Conservation (phyloP, 306 rosid genomes). For the Quercus suber region DNA sequence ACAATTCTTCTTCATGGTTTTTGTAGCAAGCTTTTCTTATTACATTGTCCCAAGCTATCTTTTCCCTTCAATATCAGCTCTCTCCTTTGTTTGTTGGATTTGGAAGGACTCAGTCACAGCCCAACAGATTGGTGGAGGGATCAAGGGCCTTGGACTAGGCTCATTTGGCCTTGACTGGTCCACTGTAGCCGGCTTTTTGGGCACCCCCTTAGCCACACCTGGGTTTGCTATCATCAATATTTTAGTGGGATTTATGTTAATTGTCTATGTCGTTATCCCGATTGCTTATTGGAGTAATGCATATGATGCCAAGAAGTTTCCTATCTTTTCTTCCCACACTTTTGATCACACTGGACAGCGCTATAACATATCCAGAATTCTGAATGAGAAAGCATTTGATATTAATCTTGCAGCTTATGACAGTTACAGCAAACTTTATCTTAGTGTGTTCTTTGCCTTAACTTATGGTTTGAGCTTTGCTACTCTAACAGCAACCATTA, state of each 20-base stretch:
- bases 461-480: slow-evolving; percentile 83
- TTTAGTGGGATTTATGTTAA: slow-evolving; percentile 46
- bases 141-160: slow-evolving; percentile 67
- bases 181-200: slow-evolving; percentile 63
- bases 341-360: slow-evolving; percentile 53
- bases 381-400: slow-evolving; percentile 42
- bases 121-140: slow-evolving; percentile 84
- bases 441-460: slow-evolving; percentile 66
- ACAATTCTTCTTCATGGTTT: slow-evolving; percentile 67
- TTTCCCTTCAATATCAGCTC: slow-evolving; percentile 57
- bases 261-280: slow-evolving; percentile 49
- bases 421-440: slow-evolving; percentile 68
- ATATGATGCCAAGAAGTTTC: slow-evolving; percentile 74
- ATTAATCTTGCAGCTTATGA: slow-evolving; percentile 43
- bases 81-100: slow-evolving; percentile 65
- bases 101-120: slow-evolving; percentile 78
- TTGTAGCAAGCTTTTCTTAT: slow-evolving; percentile 64
- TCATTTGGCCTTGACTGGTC: slow-evolving; percentile 82
- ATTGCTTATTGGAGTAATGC: slow-evolving; percentile 62
- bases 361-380: slow-evolving; percentile 51
- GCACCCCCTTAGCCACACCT: slow-evolving; percentile 72
- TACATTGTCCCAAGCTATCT: slow-evolving; percentile 69
- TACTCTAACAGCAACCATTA: slow-evolving; percentile 55
- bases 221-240: slow-evolving; percentile 62
- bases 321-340: slow-evolving; percentile 62